phyloP scores from a whole-genome alignment of 257 asterid species.

The Lantana camara region DNA sequence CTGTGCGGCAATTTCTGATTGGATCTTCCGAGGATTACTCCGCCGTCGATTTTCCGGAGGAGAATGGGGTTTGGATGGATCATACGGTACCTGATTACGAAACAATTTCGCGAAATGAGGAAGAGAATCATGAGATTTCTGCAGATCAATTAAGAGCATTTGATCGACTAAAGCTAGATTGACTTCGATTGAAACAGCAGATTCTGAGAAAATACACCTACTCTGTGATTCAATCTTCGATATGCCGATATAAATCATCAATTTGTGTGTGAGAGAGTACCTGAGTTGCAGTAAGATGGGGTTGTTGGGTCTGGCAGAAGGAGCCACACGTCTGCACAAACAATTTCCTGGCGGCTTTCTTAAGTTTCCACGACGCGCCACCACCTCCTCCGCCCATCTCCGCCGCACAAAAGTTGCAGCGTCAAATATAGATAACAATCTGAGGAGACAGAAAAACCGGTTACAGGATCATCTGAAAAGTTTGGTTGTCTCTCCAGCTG shows the following conservation, averaged over 20 bases:
- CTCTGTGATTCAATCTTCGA: too few species aligned
- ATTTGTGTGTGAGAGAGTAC: slow-evolving; percentile 27
- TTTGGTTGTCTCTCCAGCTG: background rate
- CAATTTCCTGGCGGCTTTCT: slow-evolving; percentile 57
- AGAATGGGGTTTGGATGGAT: slow-evolving; percentile 31
- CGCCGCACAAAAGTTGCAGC: background rate
- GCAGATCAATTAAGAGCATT: background rate
- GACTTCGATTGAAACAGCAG: background rate
- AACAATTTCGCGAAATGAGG: background rate
- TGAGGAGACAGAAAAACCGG: slow-evolving; percentile 21
- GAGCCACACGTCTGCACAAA: slow-evolving; percentile 54
- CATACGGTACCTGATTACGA: slow-evolving; percentile 36
- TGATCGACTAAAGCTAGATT: background rate
- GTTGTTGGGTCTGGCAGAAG: slow-evolving; percentile 35
- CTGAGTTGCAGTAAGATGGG: slow-evolving; percentile 19
- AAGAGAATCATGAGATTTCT: background rate
- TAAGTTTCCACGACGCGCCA: slow-evolving; percentile 47
- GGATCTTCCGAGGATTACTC: slow-evolving; percentile 23
- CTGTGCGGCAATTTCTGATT: slow-evolving; percentile 33
- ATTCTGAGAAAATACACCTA: too few species aligned
- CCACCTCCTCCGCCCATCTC: slow-evolving; percentile 43
- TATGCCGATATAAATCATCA: too few species aligned
- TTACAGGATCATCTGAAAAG: background rate
- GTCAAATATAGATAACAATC: background rate
- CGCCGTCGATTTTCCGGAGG: slow-evolving; percentile 23